Percentiles rank a stretch among this genome's conserved stretches.
These are phyloP conservation scores for Endocalyx cinctus DNA, from an alignment of 2,329 filamentous ascomycete species.

Conservation along the genomic window DNA sequence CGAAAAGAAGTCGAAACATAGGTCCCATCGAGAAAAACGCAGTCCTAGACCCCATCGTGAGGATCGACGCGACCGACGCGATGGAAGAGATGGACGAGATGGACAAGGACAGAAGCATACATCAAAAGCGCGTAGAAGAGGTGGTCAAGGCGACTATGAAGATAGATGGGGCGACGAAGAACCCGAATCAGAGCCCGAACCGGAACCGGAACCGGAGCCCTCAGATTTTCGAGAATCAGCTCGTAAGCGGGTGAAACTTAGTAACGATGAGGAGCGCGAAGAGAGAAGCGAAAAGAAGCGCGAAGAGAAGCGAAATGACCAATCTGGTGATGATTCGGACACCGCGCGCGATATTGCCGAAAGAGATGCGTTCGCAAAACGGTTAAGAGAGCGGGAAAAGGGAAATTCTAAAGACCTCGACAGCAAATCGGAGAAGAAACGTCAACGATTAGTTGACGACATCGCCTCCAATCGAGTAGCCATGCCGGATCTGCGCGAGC, in stretches of 20 bases:
- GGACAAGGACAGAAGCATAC: conserved; percentile 22
- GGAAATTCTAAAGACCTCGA: conserved; percentile 64
- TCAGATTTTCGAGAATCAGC: conserved; percentile 67
- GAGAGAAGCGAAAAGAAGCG: no score
- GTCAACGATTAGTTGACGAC: conserved; percentile 62
- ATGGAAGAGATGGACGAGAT: no score
- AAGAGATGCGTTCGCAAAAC: conserved; percentile 73
- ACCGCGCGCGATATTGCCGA: conserved; percentile 66
- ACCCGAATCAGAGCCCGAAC: conserved; percentile 40
- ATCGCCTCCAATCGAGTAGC: conserved; percentile 62
- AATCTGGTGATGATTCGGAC: conserved; percentile 53
- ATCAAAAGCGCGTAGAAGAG: conserved; percentile 39
- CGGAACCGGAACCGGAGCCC: conserved; percentile 51
- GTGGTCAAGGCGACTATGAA: conserved; percentile 54
- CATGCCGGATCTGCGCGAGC: conserved; percentile 75
- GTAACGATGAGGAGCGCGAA: conserved; percentile 55
- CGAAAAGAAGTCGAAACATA: conserved; percentile 39
- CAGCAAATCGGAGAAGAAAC: conserved; percentile 52
- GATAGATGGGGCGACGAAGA: conserved; percentile 82
- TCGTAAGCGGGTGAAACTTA: conserved; percentile 64
- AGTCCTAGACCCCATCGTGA: conserved; percentile 12
- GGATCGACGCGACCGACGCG: conserved; percentile 19
- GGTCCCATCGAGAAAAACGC: conserved; percentile 22
- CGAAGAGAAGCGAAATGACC: conserved; percentile 24
- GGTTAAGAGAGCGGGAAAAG: conserved; percentile 67